phyloP scores from a whole-genome alignment of 1,284 basidiomycete species.

The Somion occarium region DNA sequence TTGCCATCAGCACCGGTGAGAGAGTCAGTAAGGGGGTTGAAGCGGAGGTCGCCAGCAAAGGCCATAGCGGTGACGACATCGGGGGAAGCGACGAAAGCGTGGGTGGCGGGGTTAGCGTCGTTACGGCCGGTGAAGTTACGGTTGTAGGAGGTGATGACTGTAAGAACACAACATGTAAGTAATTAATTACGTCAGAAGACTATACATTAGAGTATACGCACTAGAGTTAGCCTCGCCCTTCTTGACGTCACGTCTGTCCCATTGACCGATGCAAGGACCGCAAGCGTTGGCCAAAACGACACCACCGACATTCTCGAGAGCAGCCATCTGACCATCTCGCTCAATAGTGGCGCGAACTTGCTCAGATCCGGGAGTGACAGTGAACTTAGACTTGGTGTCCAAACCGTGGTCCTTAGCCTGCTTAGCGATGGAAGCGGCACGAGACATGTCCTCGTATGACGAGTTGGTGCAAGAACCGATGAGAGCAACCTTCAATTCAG shows the following conservation, averaged over 20 bases:
- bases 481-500: conserved; percentile 94
- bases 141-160: conserved; percentile 99
- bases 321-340: conserved; percentile 90
- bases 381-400: conserved; percentile 90
- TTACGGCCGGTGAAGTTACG: conserved; percentile 99
- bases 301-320: conserved; percentile 87
- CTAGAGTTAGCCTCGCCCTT: conserved; percentile 97
- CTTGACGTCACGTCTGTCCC: conserved; percentile 95
- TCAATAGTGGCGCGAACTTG: conserved; percentile 97
- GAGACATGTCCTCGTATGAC: conserved; percentile 99
- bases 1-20: conserved; percentile 92
- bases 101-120: conserved; percentile 98
- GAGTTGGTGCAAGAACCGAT: conserved; percentile 99
- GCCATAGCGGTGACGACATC: conserved; percentile 98
- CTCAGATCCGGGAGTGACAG: conserved; percentile 97
- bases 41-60: conserved; percentile 91
- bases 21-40: conserved; percentile 95
- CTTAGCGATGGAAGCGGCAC: conserved; percentile 90
- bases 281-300: conserved; percentile 97
- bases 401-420: conserved; percentile 89
- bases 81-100: conserved; percentile 97
- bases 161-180: too few relatives aligned
- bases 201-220: conserved; percentile 24
- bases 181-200: conserved; percentile 7
- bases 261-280: conserved; percentile 98